Evolutionary conservation across 441 rosid species (phyloP).

Genomic region (Lepidium campestre): DNA sequence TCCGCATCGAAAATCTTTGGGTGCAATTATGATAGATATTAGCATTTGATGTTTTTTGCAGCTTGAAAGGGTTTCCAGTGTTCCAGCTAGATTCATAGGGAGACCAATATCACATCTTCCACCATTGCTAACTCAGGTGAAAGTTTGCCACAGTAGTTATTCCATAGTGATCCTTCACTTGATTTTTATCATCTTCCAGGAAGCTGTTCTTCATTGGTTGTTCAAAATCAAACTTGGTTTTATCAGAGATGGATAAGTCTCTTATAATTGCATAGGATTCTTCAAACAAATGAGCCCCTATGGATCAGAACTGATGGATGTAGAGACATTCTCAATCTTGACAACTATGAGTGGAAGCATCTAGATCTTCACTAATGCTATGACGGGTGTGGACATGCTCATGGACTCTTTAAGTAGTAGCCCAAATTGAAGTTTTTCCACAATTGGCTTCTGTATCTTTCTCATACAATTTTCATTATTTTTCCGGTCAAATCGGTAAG

Average conservation of each 20-base stretch:
- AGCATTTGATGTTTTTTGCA: conserved; percentile 14
- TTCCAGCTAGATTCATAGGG: conserved; percentile 89
- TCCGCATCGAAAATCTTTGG: conserved; percentile 56
- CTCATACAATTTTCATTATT: background rate
- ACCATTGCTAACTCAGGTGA: conserved; percentile 56
- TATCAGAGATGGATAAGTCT: conserved; percentile 83
- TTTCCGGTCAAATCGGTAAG: conserved; percentile 72
- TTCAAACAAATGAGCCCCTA: conserved; percentile 74
- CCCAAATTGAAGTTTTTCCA: too few relatives aligned
- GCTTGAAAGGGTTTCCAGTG: conserved; percentile 92
- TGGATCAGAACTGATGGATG: conserved; percentile 63
- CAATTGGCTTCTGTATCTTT: too few relatives aligned
- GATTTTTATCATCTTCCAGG: conserved; percentile 82
- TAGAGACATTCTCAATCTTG: conserved; percentile 62
- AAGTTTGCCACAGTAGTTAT: conserved; percentile 57
- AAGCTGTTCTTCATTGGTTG: conserved; percentile 33
- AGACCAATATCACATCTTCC: conserved; percentile 86
- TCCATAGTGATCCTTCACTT: conserved; percentile 65
- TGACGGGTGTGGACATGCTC: too few relatives aligned
- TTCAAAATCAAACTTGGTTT: conserved; percentile 29
- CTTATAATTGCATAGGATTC: conserved; percentile 72
- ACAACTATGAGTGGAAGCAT: background rate
- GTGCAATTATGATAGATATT: background rate
- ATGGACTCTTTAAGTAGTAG: too few relatives aligned
- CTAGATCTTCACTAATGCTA: too few relatives aligned